Evolutionary conservation across 2,329 filamentous ascomycete genomes (phyloP).

Genomic region (Talaromyces sp.): DNA sequence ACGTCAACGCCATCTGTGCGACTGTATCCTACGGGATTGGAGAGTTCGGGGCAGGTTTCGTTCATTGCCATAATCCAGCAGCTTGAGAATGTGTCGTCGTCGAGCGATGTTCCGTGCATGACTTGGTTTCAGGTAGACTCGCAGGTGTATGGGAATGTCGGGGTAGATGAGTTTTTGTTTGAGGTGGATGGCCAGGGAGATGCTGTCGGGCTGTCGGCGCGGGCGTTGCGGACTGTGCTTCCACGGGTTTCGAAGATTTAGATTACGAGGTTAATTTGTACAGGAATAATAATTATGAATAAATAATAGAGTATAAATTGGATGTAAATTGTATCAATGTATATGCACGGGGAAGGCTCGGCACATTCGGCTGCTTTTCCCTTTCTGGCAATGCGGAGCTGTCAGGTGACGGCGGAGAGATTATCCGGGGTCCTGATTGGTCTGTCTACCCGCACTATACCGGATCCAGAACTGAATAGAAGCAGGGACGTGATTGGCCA

Average conservation of each 20-base stretch:
- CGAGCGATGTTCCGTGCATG: slow-evolving; percentile 16
- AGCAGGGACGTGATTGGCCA: neutral
- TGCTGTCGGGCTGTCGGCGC: slow-evolving; percentile 13
- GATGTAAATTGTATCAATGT: no score
- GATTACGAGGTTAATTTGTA: neutral
- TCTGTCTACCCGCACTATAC: neutral
- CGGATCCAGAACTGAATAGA: neutral
- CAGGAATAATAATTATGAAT: neutral
- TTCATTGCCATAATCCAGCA: slow-evolving; percentile 13
- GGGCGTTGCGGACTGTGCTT: slow-evolving; percentile 13
- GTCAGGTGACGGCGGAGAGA: neutral
- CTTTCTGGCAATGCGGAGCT: neutral
- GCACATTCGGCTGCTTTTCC: neutral
- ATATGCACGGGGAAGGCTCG: neutral
- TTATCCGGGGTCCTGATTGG: neutral
- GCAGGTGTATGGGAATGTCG: slow-evolving; percentile 17
- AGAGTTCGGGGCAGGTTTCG: slow-evolving; percentile 21
- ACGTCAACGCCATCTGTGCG: slow-evolving; percentile 8
- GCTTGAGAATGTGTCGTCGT: slow-evolving; percentile 15
- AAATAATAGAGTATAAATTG: no score
- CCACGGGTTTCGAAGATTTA: neutral
- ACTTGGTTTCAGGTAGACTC: slow-evolving; percentile 16
- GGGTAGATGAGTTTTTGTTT: slow-evolving; percentile 20
- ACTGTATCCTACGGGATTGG: slow-evolving; percentile 1
- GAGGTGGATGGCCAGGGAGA: slow-evolving; percentile 14